Percentiles rank a stretch among this genome's conserved stretches.
Conservation (phyloP, 306 rosid species). For the Fragaria ananassa region DNA sequence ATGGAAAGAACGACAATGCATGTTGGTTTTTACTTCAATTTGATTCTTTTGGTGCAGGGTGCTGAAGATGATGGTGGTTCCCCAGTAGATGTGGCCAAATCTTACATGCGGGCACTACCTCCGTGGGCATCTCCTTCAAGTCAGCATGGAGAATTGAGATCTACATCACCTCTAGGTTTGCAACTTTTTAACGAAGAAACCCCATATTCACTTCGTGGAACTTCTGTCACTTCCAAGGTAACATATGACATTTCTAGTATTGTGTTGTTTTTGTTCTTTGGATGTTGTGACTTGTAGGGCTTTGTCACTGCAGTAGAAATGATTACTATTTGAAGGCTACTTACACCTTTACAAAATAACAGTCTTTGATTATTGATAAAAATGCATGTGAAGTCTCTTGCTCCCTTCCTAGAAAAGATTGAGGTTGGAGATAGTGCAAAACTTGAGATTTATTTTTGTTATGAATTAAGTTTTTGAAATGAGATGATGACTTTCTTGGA, state of each 20-base stretch:
- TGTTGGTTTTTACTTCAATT: conserved; percentile 6
- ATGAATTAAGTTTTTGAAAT: neutral
- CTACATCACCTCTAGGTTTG: conserved; percentile 49
- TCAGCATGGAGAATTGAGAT: conserved; percentile 42
- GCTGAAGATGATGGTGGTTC: conserved; percentile 67
- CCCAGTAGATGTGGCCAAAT: conserved; percentile 84
- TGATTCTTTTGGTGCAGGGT: conserved; percentile 42
- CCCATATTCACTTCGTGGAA: conserved; percentile 53
- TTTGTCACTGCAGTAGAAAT: neutral
- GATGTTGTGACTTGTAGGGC: neutral
- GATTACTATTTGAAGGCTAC: neutral
- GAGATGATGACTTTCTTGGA: neutral
- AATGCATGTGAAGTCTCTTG: neutral
- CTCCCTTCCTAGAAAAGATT: neutral
- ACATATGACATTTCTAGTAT: conserved; percentile 5
- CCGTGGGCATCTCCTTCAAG: conserved; percentile 84
- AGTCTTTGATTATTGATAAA: neutral
- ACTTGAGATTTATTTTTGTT: neutral
- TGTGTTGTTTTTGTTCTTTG: neutral
- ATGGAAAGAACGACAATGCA: neutral
- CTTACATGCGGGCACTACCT: conserved; percentile 78
- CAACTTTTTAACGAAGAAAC: conserved; percentile 67
- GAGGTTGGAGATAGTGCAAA: neutral
- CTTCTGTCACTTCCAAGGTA: conserved; percentile 67
- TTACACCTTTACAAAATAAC: neutral